Percentiles rank a stretch among this genome's conserved stretches.
These are phyloP conservation scores for Phytophthora pseudosyringae DNA, from an alignment of 352 stramenopile genomes.

Conservation along the genomic window DNA sequence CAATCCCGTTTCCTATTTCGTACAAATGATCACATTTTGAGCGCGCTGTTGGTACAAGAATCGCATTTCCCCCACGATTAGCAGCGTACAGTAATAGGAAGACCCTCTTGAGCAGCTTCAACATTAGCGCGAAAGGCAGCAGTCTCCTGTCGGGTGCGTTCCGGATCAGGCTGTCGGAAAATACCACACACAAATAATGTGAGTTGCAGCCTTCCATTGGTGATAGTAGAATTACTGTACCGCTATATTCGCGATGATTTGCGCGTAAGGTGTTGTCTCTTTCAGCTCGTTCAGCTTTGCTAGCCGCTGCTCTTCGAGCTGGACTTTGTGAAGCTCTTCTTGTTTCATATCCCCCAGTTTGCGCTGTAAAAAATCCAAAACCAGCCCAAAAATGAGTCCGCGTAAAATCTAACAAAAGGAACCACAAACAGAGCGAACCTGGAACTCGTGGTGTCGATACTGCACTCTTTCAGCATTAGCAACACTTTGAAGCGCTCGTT, in stretches of 20 bases:
- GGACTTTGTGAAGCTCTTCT: constrained; percentile 33
- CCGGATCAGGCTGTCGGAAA: constrained; percentile 55
- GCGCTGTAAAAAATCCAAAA: constrained; percentile 35
- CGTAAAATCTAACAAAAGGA: background rate
- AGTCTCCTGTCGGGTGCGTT: constrained; percentile 74
- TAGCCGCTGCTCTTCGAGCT: constrained; percentile 43
- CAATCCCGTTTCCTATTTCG: constrained; percentile 66
- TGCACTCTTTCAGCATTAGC: constrained; percentile 74
- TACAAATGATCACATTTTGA: background rate
- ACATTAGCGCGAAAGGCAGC: constrained; percentile 72
- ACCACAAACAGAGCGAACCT: constrained; percentile 40
- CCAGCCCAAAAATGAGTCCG: background rate
- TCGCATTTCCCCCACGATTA: background rate
- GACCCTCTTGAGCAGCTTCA: constrained; percentile 60
- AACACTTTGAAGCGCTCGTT: constrained; percentile 40
- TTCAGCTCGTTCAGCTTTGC: constrained; percentile 68
- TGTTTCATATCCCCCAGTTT: constrained; percentile 58
- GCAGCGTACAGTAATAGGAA: constrained; percentile 53
- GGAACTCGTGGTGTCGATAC: constrained; percentile 59
- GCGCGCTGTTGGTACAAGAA: background rate
- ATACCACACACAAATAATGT: background rate
- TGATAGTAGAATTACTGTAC: too few species aligned
- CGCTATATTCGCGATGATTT: constrained; percentile 61
- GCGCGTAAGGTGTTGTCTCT: constrained; percentile 71
- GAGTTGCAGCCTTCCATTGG: background rate